Base-by-base conservation (phyloP, 2,329 filamentous ascomycete genomes). In the Diaporthe aspalathi region DNA sequence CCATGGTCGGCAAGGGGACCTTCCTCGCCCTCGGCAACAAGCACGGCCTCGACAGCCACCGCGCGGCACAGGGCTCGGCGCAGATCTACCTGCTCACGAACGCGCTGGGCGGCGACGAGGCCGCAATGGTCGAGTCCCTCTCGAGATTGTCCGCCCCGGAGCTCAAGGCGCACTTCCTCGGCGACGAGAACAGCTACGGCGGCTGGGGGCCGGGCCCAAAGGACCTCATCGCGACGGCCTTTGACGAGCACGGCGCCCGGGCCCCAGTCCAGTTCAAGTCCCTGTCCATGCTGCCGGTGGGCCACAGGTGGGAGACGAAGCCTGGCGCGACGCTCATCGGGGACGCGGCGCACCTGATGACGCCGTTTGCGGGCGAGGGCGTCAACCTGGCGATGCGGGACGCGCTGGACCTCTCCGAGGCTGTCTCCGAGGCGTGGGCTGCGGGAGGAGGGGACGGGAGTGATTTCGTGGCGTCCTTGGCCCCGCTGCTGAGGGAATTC, bases 301-400 rank as follows among this genome's bases (percentile, higher is more conserved):
- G 82, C 0, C 72, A 80, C 16, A 63, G 63, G 0, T 89, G 87
- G 86, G 73, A 80, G 6, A 73, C 79, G 14, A 75, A 77, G 5
- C 47, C 79, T 0, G 84, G 86, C 3, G 79, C 84, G 4, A 87
- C 88, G 0, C 77, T 90, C 16, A 76, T 89, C 22, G 88, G 88
- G 3, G 87, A 89, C 74, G 85, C 87, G 0, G 87, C 86, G 9
- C 87, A 89, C 76, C 74, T 88, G 16, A 86, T 87, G 82, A 83
- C 83, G 4, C 84, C 85, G 0, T 85, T 83, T 70, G 83, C 83
- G 0, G 87, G 88, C 3, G 86, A 87, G 62, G 87, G 87, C 1
- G 87, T 88, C 47, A 89, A 89, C 73, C 74, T 84, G 3, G 86
- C 83, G 0, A 84, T 89, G 83, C 76, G 79, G 45, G 87, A 89